Evolutionary conservation across 805 yeast genomes (phyloP).

Genomic region (Kodamaea neixiangensis): DNA sequence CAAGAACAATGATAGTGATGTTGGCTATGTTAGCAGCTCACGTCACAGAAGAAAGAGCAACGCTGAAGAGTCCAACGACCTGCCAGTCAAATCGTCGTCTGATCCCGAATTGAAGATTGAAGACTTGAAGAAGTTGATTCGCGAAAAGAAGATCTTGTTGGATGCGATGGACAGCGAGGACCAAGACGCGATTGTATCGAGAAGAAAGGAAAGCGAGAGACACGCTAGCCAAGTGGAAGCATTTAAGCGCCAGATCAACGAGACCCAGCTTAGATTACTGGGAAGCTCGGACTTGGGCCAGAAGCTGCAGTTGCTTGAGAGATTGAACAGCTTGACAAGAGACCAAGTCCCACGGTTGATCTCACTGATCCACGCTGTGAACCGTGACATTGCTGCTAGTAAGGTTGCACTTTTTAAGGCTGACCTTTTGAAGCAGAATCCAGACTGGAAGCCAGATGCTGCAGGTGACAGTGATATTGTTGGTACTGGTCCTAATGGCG

Average conservation of each 20-base stretch:
- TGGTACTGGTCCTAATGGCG: conserved; percentile 88
- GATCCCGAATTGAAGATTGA: conserved; percentile 47
- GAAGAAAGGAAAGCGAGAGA: conserved; percentile 37
- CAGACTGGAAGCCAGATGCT: conserved; percentile 51
- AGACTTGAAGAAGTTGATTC: conserved; percentile 62
- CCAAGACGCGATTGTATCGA: conserved; percentile 37
- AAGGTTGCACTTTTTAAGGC: conserved; percentile 65
- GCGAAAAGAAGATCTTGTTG: conserved; percentile 69
- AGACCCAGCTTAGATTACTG: conserved; percentile 37
- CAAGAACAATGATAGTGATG: conserved; percentile 73
- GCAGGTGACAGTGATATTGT: conserved; percentile 42
- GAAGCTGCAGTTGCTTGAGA: conserved; percentile 52
- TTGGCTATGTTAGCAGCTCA: conserved; percentile 70
- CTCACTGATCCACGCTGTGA: conserved; percentile 60
- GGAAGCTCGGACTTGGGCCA: conserved; percentile 40
- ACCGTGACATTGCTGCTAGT: conserved; percentile 64
- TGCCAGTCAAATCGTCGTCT: conserved; percentile 20
- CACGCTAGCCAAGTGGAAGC: conserved; percentile 60
- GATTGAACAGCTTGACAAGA: conserved; percentile 59
- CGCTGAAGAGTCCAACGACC: conserved; percentile 12
- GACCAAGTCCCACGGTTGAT: conserved; percentile 75
- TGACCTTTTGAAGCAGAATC: conserved; percentile 59
- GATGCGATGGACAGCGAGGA: conserved; percentile 74
- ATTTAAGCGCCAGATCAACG: conserved; percentile 61
- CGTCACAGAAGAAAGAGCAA: conserved; percentile 48